Evolutionary conservation across 331 rosid genomes (phyloP).

Genomic region (Acacia concinna): DNA sequence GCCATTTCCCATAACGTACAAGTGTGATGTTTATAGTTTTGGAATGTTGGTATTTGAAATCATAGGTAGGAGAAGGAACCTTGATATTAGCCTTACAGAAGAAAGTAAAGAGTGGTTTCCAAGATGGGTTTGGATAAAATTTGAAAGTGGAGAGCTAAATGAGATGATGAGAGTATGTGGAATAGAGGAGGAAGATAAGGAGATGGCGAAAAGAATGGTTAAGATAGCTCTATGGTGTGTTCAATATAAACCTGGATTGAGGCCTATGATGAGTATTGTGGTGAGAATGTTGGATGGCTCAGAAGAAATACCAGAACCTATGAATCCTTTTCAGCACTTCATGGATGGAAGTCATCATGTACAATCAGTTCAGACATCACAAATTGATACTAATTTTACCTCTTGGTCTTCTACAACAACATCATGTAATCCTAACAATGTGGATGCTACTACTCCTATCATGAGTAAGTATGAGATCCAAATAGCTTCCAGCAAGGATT

Average conservation of each 20-base stretch:
- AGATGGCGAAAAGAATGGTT: slow-evolving; percentile 35
- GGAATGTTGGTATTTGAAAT: not conserved
- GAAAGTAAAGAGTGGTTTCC: slow-evolving; percentile 6
- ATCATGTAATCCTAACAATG: not conserved
- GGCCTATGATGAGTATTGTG: not conserved
- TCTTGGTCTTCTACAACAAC: not conserved
- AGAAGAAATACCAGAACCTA: not conserved
- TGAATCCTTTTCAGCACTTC: not conserved
- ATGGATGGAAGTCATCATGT: not conserved
- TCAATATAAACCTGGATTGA: not conserved
- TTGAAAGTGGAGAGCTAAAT: slow-evolving; percentile 29
- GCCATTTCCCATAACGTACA: not conserved
- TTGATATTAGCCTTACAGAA: not conserved
- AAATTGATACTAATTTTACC: not conserved
- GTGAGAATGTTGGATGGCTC: not conserved
- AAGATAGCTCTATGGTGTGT: not conserved
- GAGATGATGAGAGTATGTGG: slow-evolving; percentile 26
- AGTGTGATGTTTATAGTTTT: not conserved
- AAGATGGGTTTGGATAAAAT: slow-evolving; percentile 37
- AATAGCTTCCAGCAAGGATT: not conserved
- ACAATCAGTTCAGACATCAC: not conserved
- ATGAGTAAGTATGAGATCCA: not conserved
- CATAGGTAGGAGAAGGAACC: not conserved
- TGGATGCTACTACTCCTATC: not conserved
- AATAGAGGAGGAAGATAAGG: slow-evolving; percentile 36